Evolutionary conservation across 495 filamentous ascomycete species (phyloP), one percentile per base, ranked within the genome.

Genomic region (Penicillium pancosmium): DNA sequence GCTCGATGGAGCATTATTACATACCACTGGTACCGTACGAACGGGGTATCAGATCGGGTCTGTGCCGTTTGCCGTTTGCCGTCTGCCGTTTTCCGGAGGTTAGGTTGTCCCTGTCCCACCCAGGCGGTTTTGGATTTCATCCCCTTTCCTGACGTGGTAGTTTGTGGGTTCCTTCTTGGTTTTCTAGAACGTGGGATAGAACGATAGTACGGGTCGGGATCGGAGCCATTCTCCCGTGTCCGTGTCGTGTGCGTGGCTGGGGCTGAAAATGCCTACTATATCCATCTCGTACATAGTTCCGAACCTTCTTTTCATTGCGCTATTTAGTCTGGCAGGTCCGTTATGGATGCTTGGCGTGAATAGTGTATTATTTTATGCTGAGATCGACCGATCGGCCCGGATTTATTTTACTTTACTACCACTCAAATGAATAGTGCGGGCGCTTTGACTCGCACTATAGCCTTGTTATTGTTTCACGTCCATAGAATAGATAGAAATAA

Each of bases 71-170:
- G 36, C 36, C 36, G 27, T 31, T 8, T 31, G 27, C 27, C 27
- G 15, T 46, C 43, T 46, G 43, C 43, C 43, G 46, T 48, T 48
- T 48, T 27, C 46, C 46, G 46, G 21, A 48, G 41, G 41, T n/a
- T 40, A 9, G 12, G 36, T 40, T n/a, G 27, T 31, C 27, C 27
- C 27, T n/a, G 27, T 31, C 27, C 27, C 27, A 6, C 27, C 27
- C 27, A 31, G 2, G 27, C 27, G 27, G 27, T 2, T 40, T 9
- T n/a, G 36, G 12, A n/a, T 40, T 40, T 0, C 3, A 23, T 23
- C 4, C 5, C 5, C 15, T 40, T 12, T n/a, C 11, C 36, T 40
- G 36, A n/a, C 36, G 36, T 12, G 12, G 16, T 8, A 12, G 41
- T 5, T n/a, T 16, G 41, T 44, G 41, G 41, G 16, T n/a, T 40